Conservation (phyloP, 1,139 yeast species). For the Schizosaccharomyces versatilis region DNA sequence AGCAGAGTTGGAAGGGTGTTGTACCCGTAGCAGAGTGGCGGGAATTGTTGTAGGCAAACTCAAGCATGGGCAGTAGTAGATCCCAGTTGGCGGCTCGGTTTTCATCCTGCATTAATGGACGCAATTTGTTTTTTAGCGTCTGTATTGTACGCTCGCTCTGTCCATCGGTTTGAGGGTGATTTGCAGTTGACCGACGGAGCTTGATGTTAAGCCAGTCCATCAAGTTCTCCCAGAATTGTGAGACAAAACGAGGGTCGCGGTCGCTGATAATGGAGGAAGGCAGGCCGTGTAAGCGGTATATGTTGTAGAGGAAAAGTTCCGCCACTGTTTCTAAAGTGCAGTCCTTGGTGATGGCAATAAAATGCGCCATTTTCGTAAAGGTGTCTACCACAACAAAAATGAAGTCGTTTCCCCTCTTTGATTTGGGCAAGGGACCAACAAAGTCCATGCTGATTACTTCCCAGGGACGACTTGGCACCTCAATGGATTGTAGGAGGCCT, state of each 20-base stretch:
- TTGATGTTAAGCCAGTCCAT: neutral
- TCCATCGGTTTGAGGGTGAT: conserved; percentile 16
- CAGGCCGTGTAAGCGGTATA: neutral
- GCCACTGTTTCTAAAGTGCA: neutral
- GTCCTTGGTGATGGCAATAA: neutral
- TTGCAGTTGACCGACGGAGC: conserved; percentile 11
- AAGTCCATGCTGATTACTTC: conserved; percentile 7
- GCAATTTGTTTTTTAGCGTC: conserved; percentile 11
- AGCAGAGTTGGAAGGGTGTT: conserved; percentile 2
- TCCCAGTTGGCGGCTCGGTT: conserved; percentile 12
- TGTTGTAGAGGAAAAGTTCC: neutral
- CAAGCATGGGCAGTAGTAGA: conserved; percentile 10
- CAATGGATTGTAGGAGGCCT: conserved; percentile 4
- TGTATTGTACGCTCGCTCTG: conserved; percentile 15
- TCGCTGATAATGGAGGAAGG: conserved; percentile 5
- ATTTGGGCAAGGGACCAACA: conserved; percentile 4
- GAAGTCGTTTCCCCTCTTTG: conserved; percentile 5
- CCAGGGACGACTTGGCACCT: conserved; percentile 6
- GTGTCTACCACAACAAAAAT: conserved; percentile 7
- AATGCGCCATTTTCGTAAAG: conserved; percentile 8
- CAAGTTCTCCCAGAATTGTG: too few species aligned
- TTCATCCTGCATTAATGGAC: conserved; percentile 8
- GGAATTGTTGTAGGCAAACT: conserved; percentile 12
- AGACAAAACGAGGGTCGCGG: conserved; percentile 3
- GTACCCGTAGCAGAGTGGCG: conserved; percentile 1